phyloP scores from a whole-genome alignment of 1,284 basidiomycete species.

The Athelia sp. region DNA sequence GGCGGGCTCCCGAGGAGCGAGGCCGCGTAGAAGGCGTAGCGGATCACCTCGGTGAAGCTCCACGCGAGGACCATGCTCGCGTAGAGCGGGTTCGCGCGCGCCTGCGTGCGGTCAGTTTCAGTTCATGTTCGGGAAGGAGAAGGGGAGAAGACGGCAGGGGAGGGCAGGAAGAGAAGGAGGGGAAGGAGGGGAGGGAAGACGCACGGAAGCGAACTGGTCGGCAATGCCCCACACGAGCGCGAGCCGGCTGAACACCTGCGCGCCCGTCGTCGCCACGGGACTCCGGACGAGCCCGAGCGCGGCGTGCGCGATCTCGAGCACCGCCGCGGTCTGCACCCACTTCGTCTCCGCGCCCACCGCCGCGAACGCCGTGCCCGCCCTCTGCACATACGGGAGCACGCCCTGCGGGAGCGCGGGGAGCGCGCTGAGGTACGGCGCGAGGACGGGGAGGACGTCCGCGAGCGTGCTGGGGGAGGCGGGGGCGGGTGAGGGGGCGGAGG shows the following conservation, averaged over 20 bases:
- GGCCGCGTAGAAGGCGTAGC: conserved; percentile 88
- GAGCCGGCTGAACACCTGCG: conserved; percentile 86
- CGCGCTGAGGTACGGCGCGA: no score
- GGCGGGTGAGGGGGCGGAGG: conserved; percentile 21
- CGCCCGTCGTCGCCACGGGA: conserved; percentile 74
- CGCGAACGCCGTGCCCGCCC: conserved; percentile 46
- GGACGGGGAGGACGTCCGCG: no score
- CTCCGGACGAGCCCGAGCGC: conserved; percentile 81
- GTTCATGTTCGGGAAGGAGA: no score
- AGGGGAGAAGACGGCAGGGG: neutral
- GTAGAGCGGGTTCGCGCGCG: conserved; percentile 76
- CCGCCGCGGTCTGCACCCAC: conserved; percentile 77
- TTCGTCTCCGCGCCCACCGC: conserved; percentile 62
- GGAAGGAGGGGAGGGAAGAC: conserved; percentile 15
- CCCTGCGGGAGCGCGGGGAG: conserved; percentile 20
- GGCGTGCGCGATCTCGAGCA: conserved; percentile 82
- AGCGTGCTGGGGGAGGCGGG: conserved; percentile 22
- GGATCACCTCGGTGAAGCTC: conserved; percentile 88
- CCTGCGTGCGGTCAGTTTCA: no score
- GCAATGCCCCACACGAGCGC: conserved; percentile 87
- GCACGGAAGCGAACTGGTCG: conserved; percentile 50
- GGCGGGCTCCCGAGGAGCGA: conserved; percentile 55
- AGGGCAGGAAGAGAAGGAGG: neutral
- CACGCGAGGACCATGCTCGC: conserved; percentile 93
- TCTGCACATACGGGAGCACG: conserved; percentile 34